Conservation (phyloP, 176 grass and related monocot species). For the Paspalum vaginatum region DNA sequence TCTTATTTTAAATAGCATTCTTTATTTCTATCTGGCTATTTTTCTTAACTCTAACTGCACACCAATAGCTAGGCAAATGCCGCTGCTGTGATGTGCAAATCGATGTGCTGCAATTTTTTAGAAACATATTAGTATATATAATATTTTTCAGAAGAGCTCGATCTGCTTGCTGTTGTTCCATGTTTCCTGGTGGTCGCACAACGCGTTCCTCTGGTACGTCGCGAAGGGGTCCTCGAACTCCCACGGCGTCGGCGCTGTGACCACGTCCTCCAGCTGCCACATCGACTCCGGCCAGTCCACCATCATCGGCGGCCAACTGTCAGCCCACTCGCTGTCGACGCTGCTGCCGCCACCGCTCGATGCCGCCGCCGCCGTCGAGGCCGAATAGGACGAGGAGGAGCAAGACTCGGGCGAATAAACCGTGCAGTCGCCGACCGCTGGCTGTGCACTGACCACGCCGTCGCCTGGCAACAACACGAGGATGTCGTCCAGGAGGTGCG, state of each 20-base stretch:
- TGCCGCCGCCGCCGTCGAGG: slow-evolving; percentile 11
- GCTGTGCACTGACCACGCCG: not conserved
- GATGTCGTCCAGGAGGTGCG: slow-evolving; percentile 56
- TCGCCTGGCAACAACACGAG: slow-evolving; percentile 39
- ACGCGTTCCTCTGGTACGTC: slow-evolving; percentile 58
- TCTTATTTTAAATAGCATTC: too few relatives aligned
- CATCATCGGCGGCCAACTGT: slow-evolving; percentile 40
- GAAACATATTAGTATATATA: too few relatives aligned
- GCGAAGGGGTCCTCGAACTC: slow-evolving; percentile 61
- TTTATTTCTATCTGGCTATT: too few relatives aligned
- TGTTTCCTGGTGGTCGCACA: slow-evolving; percentile 63
- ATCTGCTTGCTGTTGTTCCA: too few relatives aligned
- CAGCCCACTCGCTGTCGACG: slow-evolving; percentile 50
- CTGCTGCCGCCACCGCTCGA: slow-evolving; percentile 29
- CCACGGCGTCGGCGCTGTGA: slow-evolving; percentile 34
- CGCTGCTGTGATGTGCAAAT: too few relatives aligned
- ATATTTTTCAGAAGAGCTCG: too few relatives aligned
- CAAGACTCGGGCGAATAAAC: slow-evolving; percentile 39
- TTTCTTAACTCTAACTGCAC: too few relatives aligned
- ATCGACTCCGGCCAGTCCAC: slow-evolving; percentile 84
- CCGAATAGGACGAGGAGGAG: slow-evolving; percentile 36
- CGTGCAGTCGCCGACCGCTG: not conserved
- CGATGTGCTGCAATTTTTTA: too few relatives aligned
- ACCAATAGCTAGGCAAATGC: too few relatives aligned
- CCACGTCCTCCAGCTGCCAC: slow-evolving; percentile 63